Percentiles rank a stretch among this genome's conserved stretches.
Evolutionary conservation across 2,329 filamentous ascomycete species (phyloP).

Genomic region (Waltergamsia citrina): DNA sequence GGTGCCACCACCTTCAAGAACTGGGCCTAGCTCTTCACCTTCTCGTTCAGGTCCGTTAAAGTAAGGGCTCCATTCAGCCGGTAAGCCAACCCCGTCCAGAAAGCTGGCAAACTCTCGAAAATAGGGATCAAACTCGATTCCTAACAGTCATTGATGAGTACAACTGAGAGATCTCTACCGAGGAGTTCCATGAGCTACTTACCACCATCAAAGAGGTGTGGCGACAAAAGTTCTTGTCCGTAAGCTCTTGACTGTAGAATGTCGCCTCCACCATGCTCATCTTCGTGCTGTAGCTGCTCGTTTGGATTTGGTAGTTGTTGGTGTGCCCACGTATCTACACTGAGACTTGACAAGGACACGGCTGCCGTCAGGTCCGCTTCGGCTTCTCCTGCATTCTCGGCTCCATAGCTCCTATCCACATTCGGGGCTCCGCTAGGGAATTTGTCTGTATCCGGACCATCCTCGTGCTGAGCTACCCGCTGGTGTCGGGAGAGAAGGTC

Average conservation of each 20-base stretch:
- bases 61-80: constrained; percentile 27
- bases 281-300: neutral
- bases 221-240: constrained; percentile 15
- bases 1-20: constrained; percentile 7
- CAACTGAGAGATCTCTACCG: too few species aligned
- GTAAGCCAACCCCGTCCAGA: constrained; percentile 24
- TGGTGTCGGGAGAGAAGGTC: constrained; percentile 34
- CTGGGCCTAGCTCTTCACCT: constrained; percentile 12
- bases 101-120: constrained; percentile 27
- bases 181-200: too few species aligned
- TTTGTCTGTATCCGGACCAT: constrained; percentile 12
- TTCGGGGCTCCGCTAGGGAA: neutral
- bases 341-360: constrained; percentile 21
- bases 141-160: neutral
- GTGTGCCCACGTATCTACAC: constrained; percentile 10
- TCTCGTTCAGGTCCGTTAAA: constrained; percentile 15
- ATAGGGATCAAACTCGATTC: constrained; percentile 15
- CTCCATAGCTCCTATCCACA: neutral
- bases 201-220: constrained; percentile 5
- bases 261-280: neutral
- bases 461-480: constrained; percentile 24
- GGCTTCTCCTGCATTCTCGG: neutral
- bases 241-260: constrained; percentile 9
- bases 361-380: constrained; percentile 16
- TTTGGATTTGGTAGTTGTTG: neutral